These are phyloP conservation scores for Dendrostoma leiphaemia DNA, from an alignment of 2,329 filamentous ascomycete genomes.

Conservation along the genomic window DNA sequence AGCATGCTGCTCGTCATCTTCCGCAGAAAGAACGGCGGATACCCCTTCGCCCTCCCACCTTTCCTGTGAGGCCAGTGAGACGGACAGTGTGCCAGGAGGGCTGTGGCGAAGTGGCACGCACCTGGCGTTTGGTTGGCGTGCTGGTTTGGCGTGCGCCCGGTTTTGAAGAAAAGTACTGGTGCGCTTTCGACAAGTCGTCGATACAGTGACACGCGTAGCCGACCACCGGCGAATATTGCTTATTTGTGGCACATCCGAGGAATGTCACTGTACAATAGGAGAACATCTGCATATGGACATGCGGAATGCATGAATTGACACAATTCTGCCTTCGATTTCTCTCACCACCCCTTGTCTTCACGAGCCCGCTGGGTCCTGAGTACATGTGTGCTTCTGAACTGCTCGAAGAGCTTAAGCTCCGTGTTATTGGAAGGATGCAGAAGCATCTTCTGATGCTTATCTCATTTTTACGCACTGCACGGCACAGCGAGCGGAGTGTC, in stretches of 20 bases:
- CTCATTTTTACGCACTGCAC: no score
- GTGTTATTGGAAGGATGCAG: no score
- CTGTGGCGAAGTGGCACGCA: no score
- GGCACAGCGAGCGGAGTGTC: no score
- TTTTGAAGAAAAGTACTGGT: neutral
- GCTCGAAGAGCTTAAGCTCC: no score
- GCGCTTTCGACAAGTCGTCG: neutral
- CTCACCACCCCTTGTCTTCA: no score
- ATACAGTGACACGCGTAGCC: neutral
- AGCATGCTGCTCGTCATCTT: conserved; percentile 94
- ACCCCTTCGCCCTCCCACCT: conserved; percentile 90
- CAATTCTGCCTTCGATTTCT: neutral
- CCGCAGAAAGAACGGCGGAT: conserved; percentile 89
- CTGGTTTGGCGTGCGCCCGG: neutral
- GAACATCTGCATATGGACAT: neutral
- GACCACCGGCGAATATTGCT: neutral
- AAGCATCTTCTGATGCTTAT: no score
- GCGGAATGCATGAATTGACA: neutral
- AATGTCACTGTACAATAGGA: neutral
- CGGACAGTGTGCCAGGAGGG: neutral
- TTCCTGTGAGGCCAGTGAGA: conserved; percentile 54
- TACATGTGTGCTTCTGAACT: no score
- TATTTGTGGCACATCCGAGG: neutral
- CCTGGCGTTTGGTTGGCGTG: no score
- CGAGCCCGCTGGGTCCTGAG: no score